Evolutionary conservation across 768 basidiomycete genomes (phyloP).

Genomic region (Pisolithus orientalis): DNA sequence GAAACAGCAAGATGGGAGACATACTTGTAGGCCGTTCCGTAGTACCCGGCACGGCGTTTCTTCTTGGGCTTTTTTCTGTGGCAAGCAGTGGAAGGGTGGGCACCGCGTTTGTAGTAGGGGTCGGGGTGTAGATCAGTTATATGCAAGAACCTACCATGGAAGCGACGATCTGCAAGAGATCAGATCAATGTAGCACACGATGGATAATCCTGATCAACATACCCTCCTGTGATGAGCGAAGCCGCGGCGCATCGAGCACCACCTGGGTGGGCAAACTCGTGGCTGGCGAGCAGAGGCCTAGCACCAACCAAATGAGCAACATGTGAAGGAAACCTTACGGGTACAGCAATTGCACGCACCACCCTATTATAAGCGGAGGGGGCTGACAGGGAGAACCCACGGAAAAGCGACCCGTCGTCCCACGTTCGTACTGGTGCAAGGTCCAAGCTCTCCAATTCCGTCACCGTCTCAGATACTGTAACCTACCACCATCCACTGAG

Average conservation of each 20-base stretch:
- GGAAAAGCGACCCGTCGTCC: too few relatives aligned
- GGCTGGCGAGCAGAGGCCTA: conserved; percentile 4
- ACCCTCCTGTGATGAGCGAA: conserved; percentile 13
- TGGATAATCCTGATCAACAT: conserved; percentile 12
- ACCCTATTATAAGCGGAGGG: background rate
- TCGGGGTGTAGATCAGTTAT: conserved; percentile 86
- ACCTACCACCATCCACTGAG: background rate
- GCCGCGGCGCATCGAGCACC: conserved; percentile 28
- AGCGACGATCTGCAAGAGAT: conserved; percentile 35
- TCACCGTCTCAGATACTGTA: background rate
- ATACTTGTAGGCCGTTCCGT: conserved; percentile 64
- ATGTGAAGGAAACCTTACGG: background rate
- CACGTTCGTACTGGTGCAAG: background rate
- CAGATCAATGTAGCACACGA: background rate
- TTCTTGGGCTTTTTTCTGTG: conserved; percentile 55
- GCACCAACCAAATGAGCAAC: background rate
- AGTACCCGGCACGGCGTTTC: conserved; percentile 50
- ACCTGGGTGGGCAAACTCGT: conserved; percentile 36
- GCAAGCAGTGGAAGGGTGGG: conserved; percentile 58
- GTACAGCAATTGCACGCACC: background rate
- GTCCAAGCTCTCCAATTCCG: background rate
- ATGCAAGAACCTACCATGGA: conserved; percentile 72
- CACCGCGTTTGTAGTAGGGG: conserved; percentile 47
- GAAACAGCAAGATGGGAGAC: conserved; percentile 16
- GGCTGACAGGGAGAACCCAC: background rate